Base-by-base conservation (phyloP, 495 filamentous ascomycete genomes). In the Xylaria curta region DNA sequence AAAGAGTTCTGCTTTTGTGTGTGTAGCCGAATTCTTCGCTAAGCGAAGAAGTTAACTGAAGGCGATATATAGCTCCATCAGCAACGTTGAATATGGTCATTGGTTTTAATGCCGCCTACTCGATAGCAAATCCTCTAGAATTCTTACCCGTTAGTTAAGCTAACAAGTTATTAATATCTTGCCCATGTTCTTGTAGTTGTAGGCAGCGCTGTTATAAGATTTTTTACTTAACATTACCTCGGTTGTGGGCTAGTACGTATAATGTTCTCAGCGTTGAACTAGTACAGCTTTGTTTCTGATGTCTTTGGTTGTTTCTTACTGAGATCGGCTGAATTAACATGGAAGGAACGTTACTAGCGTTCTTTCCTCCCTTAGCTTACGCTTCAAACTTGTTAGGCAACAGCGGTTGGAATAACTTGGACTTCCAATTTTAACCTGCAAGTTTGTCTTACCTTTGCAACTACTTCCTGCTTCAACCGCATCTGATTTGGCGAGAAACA, bases 181-280 rank as follows among this genome's bases (percentile, higher is more conserved):
- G 4, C 6, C 15, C 28, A 31, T 21, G 46, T 49, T n/a, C 19
- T 7, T 49, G 2, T 2, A 7, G 19, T 21, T 9, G 19, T 49
- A n/a, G 19, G 46, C 19, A 0, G 75, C 73, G 67, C 76, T 78
- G 62, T 81, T 78, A 13, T 54, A 65, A 0, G 79, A 74, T 40
- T 67, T 73, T 0, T 54, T 51, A 2, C 40, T 40, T 3, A 21
- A 19, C 31, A 21, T 58, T 5, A 13, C 3, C 3, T 44, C 65
- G 33, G 53, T 15, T 26, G 66, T 60, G 0, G 40, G 56, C 66
- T 73, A 76, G 24, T 76, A 62, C 0, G 73, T 28, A 0, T 75
- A 36, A 13, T 71, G 76, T 0, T 60, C 38, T 62, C 67, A 83
- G 0, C 82, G 75, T 21, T 79, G 78, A 3, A 85, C 81, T 4